A percentile compares a stretch with the other conserved stretches of the same genome.
Conservation (phyloP, 1,284 basidiomycete species). For the Trichosporon sp. region DNA sequence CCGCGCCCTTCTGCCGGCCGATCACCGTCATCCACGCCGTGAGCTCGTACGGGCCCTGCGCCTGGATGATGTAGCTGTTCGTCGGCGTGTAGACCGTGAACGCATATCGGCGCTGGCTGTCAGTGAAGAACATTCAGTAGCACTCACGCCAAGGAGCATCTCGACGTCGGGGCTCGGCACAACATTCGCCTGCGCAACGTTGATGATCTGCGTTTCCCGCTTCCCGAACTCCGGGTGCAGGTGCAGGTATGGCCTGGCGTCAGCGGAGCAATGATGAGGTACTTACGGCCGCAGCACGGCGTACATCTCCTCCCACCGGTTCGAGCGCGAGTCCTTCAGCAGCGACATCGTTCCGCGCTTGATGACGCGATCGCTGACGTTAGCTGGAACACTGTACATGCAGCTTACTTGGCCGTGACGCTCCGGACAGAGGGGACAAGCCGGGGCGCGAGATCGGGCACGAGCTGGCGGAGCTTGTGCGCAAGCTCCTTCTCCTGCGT, state of each 20-base stretch:
- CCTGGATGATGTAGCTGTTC: conserved; percentile 82
- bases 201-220: conserved; percentile 75
- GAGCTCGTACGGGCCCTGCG: conserved; percentile 71
- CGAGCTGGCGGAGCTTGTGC: conserved; percentile 54
- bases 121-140: not conserved
- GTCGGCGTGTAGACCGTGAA: conserved; percentile 85
- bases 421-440: conserved; percentile 35
- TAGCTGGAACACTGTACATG: not conserved
- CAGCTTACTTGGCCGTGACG: conserved; percentile 8
- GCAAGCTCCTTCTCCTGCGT: conserved; percentile 51
- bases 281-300: conserved; percentile 80
- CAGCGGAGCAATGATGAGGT: not conserved
- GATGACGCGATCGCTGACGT: conserved; percentile 66
- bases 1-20: conserved; percentile 11
- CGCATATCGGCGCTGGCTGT: conserved; percentile 65
- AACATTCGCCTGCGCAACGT: conserved; percentile 76
- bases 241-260: conserved; percentile 75
- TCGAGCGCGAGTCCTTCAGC: conserved; percentile 69
- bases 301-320: conserved; percentile 77
- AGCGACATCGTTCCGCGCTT: conserved; percentile 79
- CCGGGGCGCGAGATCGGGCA: conserved; percentile 42
- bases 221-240: conserved; percentile 77
- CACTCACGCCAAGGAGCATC: conserved; percentile 70
- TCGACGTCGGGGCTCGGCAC: conserved; percentile 84
- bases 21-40: conserved; percentile 64